Evolutionary conservation across 164 flowering plant genomes (phyloP), one percentile per base, ranked within the genome.

Genomic region (Brasenia schreberi): DNA sequence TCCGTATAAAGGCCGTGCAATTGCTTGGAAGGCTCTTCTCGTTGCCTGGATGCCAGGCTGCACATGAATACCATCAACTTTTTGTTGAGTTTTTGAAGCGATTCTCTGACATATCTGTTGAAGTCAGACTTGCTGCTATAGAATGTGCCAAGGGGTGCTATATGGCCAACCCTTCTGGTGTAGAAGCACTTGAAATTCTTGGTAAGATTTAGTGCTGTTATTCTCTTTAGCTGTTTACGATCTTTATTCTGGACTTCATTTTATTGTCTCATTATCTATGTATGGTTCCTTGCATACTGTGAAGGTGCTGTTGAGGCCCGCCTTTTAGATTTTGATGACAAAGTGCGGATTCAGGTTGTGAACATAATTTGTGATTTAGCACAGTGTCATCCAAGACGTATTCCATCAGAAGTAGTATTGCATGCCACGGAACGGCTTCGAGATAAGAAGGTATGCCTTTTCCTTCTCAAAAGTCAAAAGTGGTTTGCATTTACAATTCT

Each of bases 311-410:
- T 94, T 68, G 85, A 86, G 77, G 85, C 77, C 45, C 81, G 99
- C 19, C 81, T 94, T 5, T 71, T 89, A 64, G 99, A 94, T 77
- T 86, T 82, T 79, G 96, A 94, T 83, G 96, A 90, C 56, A 84
- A 77, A 75, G 96, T 92, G 69, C 80, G 99, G 74, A 75, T 62
- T 18, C 85, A 84, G 63, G 92, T 96, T 63, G 88, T 89, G 59
- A 68, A 65, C 59, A 79, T 75, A 73, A 83, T 83, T 62, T 92
- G 96, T 80, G 96, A 94, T 69, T 65, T 94, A 65, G 86, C 85
- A 61, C 81, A 64, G 67, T 80, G 77, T 65, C 81, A 82, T 69
- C 65, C 78, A 44, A 85, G 84, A 69, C 63, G 66, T 59, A 66
- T 79, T 68, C 85, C 84, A 14, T 65, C 80, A 59, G 78, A 77